Conservation (phyloP, 352 stramenopile genomes). For the Globisporangium barbulae region DNA sequence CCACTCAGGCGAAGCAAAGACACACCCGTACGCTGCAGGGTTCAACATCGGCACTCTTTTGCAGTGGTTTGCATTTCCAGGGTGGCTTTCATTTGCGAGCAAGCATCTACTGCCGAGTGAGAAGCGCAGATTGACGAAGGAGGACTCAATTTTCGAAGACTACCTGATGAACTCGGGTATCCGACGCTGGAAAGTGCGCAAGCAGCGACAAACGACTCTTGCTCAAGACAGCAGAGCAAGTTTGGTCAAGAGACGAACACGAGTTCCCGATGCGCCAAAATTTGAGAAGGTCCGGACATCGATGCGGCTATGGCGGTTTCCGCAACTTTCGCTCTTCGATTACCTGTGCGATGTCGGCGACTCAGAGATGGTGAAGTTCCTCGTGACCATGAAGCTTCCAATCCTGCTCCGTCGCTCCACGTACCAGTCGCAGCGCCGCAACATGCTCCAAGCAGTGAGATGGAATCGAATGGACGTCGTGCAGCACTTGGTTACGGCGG, state of each 20-base stretch:
- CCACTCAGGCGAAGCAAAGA: constrained; percentile 36
- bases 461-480: constrained; percentile 60
- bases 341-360: constrained; percentile 35
- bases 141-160: constrained; percentile 29
- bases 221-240: constrained; percentile 14
- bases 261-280: neutral
- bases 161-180: constrained; percentile 42
- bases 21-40: constrained; percentile 42
- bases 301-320: constrained; percentile 36
- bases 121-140: constrained; percentile 29
- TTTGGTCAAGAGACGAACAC: neutral
- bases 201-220: neutral
- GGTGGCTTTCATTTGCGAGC: constrained; percentile 46
- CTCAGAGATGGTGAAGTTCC: constrained; percentile 22
- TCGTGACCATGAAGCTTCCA: constrained; percentile 28
- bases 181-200: constrained; percentile 25
- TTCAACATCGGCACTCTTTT: constrained; percentile 48
- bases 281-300: constrained; percentile 28
- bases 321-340: constrained; percentile 39
- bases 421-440: constrained; percentile 44
- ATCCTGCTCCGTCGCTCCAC: constrained; percentile 30
- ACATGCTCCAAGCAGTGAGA: constrained; percentile 56
- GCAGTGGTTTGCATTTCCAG: constrained; percentile 54
- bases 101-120: constrained; percentile 20
- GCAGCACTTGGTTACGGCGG: constrained; percentile 26